Evolutionary conservation across 306 rosid genomes (phyloP), one percentile per base, ranked within the genome.

Genomic region (Pyrus communis): DNA sequence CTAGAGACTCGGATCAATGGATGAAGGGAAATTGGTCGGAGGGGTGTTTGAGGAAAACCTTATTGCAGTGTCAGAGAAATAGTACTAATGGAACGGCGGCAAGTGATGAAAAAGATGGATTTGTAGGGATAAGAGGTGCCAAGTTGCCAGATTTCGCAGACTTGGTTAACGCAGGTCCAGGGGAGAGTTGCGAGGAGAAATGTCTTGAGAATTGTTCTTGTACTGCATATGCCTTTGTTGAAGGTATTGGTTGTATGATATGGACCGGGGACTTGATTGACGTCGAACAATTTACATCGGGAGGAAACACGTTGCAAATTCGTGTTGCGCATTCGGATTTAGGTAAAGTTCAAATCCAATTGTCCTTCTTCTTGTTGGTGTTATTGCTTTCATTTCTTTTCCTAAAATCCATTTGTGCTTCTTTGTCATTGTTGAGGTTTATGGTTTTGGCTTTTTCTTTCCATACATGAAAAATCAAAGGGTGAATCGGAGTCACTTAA

Each of bases 131-230:
- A 3, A 70, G 10, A 18, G 33, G 69, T 27, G 79, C 82, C 81
- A 93, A 88, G 86, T 62, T 91, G 85, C 98, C 98, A 0, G 98
- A 93, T 67, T 93, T 88, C 12, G 91, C 90, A 2, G 80, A 70
- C 74, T 45, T 75, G 52, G 60, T 67, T n/a, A 1, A 0, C 67
- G 19, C 27, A 0, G 22, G 0, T 43, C 9, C 18, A 35, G 23
- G 10, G 23, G 67, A 54, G 4, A 64, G 46, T 18, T 93, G 98
- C 78, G 4, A 75, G 79, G 79, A 66, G 4, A 45, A 3, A 21
- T 93, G 98, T 77, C 66, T 75, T 63, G 69, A 15, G 25, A 77
- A 73, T 71, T 83, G 58, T 79, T 71, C 88, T 54, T 93, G 98
- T 46, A 76, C 80, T 71, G 97, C 97, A 0, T 91, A 83, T 82